A percentile compares a stretch with the other conserved stretches of the same genome.
Evolutionary conservation across 331 rosid genomes (phyloP).

Genomic region (Rosa hybrid): DNA sequence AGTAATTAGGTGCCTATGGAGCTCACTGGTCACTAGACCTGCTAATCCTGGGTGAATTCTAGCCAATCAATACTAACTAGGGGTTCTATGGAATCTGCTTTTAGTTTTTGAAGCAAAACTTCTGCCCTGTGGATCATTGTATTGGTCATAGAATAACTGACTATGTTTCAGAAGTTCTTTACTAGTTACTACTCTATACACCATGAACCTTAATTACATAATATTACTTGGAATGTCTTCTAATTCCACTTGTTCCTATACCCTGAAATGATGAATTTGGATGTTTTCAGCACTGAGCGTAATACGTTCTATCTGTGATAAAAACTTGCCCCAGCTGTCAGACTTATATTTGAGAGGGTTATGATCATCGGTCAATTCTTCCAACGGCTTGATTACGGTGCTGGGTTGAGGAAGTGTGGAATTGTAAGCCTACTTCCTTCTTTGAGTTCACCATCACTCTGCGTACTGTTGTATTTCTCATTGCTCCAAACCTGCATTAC

Average conservation of each 20-base stretch:
- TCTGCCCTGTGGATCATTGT: too few relatives aligned
- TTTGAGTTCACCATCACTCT: slow-evolving; percentile 50
- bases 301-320: slow-evolving; percentile 24
- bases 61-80: too few relatives aligned
- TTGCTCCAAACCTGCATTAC: slow-evolving; percentile 65
- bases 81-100: too few relatives aligned
- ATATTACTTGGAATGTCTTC: too few relatives aligned
- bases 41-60: too few relatives aligned
- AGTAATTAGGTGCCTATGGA: too few relatives aligned
- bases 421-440: slow-evolving; percentile 51
- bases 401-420: slow-evolving; percentile 48
- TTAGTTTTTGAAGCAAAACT: too few relatives aligned
- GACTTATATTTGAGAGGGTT: slow-evolving; percentile 45
- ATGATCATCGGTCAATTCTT: slow-evolving; percentile 44
- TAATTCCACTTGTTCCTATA: too few relatives aligned
- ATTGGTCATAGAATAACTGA: too few relatives aligned
- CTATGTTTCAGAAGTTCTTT: too few relatives aligned
- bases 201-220: too few relatives aligned
- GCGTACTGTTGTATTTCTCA: slow-evolving; percentile 52
- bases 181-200: too few relatives aligned
- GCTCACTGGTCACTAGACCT: neutral
- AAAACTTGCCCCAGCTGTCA: slow-evolving; percentile 58
- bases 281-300: slow-evolving; percentile 43
- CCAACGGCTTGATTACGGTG: slow-evolving; percentile 52
- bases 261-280: slow-evolving; percentile 51